Conservation (phyloP, 768 basidiomycete species). For the Agaricus sinodeliciosus region DNA sequence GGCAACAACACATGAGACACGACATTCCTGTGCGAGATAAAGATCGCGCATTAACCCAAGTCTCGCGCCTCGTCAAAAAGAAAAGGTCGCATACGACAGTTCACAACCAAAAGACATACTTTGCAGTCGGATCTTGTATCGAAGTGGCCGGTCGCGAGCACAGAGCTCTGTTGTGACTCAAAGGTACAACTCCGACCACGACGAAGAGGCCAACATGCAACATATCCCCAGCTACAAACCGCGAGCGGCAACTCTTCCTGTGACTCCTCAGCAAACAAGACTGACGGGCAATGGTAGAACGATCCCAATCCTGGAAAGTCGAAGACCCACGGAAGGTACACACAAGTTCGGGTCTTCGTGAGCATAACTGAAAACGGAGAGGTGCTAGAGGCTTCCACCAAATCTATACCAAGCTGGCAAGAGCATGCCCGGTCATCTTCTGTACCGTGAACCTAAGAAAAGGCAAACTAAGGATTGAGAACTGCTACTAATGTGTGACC, state of each 20-base stretch:
- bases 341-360: conserved; percentile 7
- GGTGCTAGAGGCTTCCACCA: conserved; percentile 1
- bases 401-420: conserved; percentile 2
- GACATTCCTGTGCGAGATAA: conserved; percentile 3
- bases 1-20: not conserved
- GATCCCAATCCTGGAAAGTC: not conserved
- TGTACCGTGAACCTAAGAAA: conserved; percentile 3
- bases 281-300: not conserved
- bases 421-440: not conserved
- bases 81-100: not conserved
- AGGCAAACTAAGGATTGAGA: not conserved
- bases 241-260: not conserved
- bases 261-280: conserved; percentile 1
- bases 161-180: conserved; percentile 11
- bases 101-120: not conserved
- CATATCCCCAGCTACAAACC: not conserved
- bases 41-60: not conserved
- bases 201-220: conserved; percentile 10
- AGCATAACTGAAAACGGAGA: conserved; percentile 1
- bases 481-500: not conserved
- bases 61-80: conserved; percentile 3
- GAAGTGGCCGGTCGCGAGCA: conserved; percentile 8
- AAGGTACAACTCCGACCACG: conserved; percentile 10
- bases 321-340: not conserved
- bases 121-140: conserved; percentile 8